Base-by-base conservation (phyloP, 345 rosid species). In the Chamaenerion angustifolium region DNA sequence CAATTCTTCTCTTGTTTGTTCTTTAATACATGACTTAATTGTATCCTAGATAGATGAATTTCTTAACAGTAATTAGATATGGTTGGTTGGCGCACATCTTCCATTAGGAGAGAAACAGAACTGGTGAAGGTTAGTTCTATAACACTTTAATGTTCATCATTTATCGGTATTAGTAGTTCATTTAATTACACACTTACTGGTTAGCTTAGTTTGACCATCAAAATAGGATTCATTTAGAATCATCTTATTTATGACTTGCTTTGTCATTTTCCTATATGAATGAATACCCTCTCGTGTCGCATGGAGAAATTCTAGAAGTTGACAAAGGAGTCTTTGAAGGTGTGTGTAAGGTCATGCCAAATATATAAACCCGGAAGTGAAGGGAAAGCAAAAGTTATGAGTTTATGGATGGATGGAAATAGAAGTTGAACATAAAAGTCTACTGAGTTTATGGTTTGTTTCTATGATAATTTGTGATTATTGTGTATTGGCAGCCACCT, bases 31-130 rank as follows among this genome's bases (percentile, higher is more conserved):
- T 45, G 54, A 31, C 51, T 45, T 45, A 14, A 49, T 50, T 49
- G n/a, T 58, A 45, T 52, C 15, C 37, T 8, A 11, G 42, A 15
- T 51, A 12, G 12, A 31, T 55, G 44, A 51, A 49, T 68, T 76
- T 72, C 68, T 83, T 83, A 72, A 69, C 77, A 45, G 48, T 11
- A 48, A 58, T 51, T 68, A 85, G 97, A 92, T 71, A 87, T 92
- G 98, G 98, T 92, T 59, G 98, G 98, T 53, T 92, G 98, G 98
- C 98, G 98, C 54, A 92, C 96, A 50, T 92, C 98, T 47, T 90
- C 98, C 53, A 73, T 90, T 51, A 83, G 98, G 72, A 76, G 98
- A 70, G 96, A 83, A 71, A 76, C 64, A 14, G 98, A 90, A 72
- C 95, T 83, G 60, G 70, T 76, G 15, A 79, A 73, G 85, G 97